Percentiles rank a stretch among this genome's conserved stretches.
phyloP scores from a whole-genome alignment of 306 rosid species.

The Glycine tomentella region DNA sequence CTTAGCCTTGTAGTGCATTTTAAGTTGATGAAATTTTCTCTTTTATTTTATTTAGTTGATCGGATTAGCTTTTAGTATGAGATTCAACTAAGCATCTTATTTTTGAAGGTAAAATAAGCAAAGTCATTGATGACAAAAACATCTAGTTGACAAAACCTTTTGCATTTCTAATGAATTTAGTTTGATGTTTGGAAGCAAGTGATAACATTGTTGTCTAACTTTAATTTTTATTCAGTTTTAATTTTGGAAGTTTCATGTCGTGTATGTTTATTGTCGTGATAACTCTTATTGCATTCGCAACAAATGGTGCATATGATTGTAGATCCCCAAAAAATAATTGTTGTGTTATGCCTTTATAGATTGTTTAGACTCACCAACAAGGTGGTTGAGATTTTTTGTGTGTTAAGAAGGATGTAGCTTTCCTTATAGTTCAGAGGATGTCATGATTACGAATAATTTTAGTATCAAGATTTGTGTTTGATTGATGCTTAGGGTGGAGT shows the following conservation, averaged over 20 bases:
- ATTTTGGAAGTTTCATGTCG: background rate
- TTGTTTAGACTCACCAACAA: background rate
- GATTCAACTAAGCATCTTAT: too few species aligned
- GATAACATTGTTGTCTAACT: too few species aligned
- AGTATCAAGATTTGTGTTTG: background rate
- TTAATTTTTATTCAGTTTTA: too few species aligned
- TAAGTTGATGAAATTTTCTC: background rate
- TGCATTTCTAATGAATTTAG: background rate
- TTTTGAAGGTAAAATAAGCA: too few species aligned
- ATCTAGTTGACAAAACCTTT: background rate
- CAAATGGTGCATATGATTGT: background rate
- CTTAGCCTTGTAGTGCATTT: background rate
- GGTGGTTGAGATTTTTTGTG: background rate
- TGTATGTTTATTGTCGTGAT: background rate
- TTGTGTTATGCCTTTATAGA: background rate
- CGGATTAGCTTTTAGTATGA: background rate
- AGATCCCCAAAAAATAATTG: background rate
- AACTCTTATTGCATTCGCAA: background rate
- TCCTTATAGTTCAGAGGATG: too few species aligned
- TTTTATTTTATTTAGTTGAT: background rate
- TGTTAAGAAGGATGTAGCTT: background rate
- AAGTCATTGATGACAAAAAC: too few species aligned
- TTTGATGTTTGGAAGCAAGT: background rate
- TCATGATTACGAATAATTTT: background rate
- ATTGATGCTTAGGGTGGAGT: background rate